Evolutionary conservation across 306 rosid species (phyloP).

Genomic region (Rosa multiflora): DNA sequence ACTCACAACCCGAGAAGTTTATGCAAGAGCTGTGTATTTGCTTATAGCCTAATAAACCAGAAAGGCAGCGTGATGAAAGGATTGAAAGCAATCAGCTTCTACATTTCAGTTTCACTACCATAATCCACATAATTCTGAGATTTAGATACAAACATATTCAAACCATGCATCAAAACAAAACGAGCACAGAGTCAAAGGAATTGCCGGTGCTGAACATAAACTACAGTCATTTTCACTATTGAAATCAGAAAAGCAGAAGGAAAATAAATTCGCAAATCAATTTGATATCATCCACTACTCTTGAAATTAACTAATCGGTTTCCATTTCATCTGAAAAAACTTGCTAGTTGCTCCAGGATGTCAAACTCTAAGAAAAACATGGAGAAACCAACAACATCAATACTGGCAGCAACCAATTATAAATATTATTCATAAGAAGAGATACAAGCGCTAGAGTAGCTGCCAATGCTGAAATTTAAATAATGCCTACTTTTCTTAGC

Average conservation of each 20-base stretch:
- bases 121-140: neutral
- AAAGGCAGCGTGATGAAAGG: neutral
- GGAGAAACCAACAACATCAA: neutral
- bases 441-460: slow-evolving; percentile 2
- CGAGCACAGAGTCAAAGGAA: neutral
- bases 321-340: neutral
- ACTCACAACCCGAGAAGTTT: neutral
- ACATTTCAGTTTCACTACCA: neutral
- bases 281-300: neutral
- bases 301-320: neutral
- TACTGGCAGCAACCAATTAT: neutral
- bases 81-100: neutral
- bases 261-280: neutral
- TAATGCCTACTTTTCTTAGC: neutral
- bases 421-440: neutral
- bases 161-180: neutral
- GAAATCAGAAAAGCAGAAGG: neutral
- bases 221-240: neutral
- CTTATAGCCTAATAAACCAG: neutral
- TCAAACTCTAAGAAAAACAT: neutral
- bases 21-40: neutral
- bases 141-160: neutral
- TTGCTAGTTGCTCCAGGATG: slow-evolving; percentile 1
- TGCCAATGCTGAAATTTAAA: slow-evolving; percentile 1
- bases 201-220: neutral